These are phyloP conservation scores for Cryptomeria japonica DNA, from an alignment of 75 land plant species.

Conservation along the genomic window DNA sequence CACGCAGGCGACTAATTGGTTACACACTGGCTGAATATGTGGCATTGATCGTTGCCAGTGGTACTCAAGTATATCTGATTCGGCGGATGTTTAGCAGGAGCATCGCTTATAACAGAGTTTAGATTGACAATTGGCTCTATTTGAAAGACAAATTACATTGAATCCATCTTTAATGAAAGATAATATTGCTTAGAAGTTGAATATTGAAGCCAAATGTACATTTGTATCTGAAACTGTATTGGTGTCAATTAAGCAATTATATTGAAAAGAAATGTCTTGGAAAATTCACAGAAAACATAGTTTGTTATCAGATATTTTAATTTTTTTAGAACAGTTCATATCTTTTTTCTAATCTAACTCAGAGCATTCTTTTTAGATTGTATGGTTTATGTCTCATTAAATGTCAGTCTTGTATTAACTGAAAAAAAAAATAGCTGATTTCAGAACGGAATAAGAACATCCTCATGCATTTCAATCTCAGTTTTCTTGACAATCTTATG, in stretches of 20 bases:
- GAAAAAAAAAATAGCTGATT: neutral
- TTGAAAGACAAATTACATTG: neutral
- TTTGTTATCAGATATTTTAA: neutral
- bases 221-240: neutral
- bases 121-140: neutral
- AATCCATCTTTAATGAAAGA: neutral
- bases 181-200: neutral
- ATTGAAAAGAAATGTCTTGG: neutral
- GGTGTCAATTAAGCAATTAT: neutral
- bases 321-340: neutral
- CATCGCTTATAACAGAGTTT: slow-evolving; percentile 84
- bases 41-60: slow-evolving; percentile 58
- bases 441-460: neutral
- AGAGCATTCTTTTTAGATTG: neutral
- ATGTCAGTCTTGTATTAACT: neutral
- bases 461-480: neutral
- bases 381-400: neutral
- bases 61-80: slow-evolving; percentile 66
- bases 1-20: slow-evolving; percentile 60
- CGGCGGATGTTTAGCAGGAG: slow-evolving; percentile 79
- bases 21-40: slow-evolving; percentile 81
- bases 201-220: neutral
- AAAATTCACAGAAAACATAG: neutral
- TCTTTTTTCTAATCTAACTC: neutral
- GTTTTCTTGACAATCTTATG: neutral